Evolutionary conservation across 2,329 filamentous ascomycete genomes (phyloP), one percentile per base, ranked within the genome.

Genomic region (Cadophora luteo-olivacea): DNA sequence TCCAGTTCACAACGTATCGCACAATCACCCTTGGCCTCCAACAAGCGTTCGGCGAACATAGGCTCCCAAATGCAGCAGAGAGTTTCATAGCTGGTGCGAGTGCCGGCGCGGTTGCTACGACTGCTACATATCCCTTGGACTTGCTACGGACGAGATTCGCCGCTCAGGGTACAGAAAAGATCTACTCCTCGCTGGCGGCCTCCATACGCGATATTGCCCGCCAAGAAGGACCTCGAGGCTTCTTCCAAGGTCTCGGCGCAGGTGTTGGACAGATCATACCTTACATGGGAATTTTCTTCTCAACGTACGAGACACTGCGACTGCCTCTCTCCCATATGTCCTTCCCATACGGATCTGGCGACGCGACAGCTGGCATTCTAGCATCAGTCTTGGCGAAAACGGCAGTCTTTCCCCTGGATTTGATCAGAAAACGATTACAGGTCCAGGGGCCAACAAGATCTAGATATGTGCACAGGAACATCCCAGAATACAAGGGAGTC

Each of bases 211-310:
- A 93, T 25, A 99, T 99, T 73, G 82, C 84, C 19, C 84, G 84
- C 4, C 85, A 92, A 69, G 96, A 99, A 81, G 96, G 96, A 0
- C 74, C 82, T 0, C 79, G 80, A 4, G 96, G 96, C 0, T 98
- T 97, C 82, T 99, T 97, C 80, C 92, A 93, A 61, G 96, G 96
- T 3, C 83, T 97, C 41, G 87, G 87, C 1, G 94, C 95, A 1
- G 93, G 91, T 0, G 83, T 98, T 25, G 91, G 85, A 32, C 94
- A 97, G 82, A 96, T 98, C 61, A 88, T 97, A 11, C 96, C 96
- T 1, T 97, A 95, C 79, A 99, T 99, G 96, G 96, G 96, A 16
- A 84, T 97, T 2, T 98, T 99, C 83, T 99, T 99, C 81, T 87
- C 92, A 41, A 87, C 89, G 51, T 99, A 98, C 81, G 96, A 99